Percentiles rank a stretch among this genome's conserved stretches.
Evolutionary conservation across 2,329 filamentous ascomycete species (phyloP).

Genomic region (Diplodia corticola): DNA sequence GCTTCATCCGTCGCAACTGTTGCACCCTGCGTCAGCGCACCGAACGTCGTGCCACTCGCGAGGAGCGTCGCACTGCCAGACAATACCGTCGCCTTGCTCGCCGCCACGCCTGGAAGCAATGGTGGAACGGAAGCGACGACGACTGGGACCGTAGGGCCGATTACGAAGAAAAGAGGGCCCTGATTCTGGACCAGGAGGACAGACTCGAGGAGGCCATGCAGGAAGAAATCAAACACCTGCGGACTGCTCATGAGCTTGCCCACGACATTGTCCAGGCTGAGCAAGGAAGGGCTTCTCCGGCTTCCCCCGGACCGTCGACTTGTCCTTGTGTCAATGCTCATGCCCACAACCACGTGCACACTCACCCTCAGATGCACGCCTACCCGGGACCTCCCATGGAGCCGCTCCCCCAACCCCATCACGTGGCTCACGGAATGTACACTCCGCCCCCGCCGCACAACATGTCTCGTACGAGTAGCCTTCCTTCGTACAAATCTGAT

Average conservation of each 20-base stretch:
- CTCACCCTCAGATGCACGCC: slow-evolving; percentile 24
- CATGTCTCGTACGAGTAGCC: slow-evolving; percentile 40
- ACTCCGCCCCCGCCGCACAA: slow-evolving; percentile 31
- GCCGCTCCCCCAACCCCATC: slow-evolving; percentile 25
- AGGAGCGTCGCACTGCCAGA: slow-evolving; percentile 55
- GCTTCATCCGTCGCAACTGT: slow-evolving; percentile 49
- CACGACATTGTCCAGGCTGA: slow-evolving; percentile 48
- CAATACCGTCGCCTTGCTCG: slow-evolving; percentile 57
- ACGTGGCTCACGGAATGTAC: slow-evolving; percentile 27
- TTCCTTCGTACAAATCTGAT: slow-evolving; percentile 49
- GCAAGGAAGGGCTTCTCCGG: slow-evolving; percentile 31
- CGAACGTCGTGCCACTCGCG: slow-evolving; percentile 53
- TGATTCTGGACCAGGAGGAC: slow-evolving; percentile 49
- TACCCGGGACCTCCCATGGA: not conserved
- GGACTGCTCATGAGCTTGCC: slow-evolving; percentile 55
- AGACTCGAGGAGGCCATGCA: slow-evolving; percentile 42
- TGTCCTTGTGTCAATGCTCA: slow-evolving; percentile 5
- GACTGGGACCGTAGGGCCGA: slow-evolving; percentile 39
- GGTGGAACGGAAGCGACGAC: slow-evolving; percentile 47
- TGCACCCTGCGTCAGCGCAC: slow-evolving; percentile 47
- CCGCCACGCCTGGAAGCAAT: slow-evolving; percentile 51
- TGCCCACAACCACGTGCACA: slow-evolving; percentile 28
- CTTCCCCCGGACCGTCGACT: not conserved
- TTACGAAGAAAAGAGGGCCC: slow-evolving; percentile 54
- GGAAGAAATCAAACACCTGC: slow-evolving; percentile 51